Percentiles rank a stretch among this genome's conserved stretches.
These are phyloP conservation scores for Flueggea neowawraea DNA, from an alignment of 441 rosid genomes.

Conservation along the genomic window DNA sequence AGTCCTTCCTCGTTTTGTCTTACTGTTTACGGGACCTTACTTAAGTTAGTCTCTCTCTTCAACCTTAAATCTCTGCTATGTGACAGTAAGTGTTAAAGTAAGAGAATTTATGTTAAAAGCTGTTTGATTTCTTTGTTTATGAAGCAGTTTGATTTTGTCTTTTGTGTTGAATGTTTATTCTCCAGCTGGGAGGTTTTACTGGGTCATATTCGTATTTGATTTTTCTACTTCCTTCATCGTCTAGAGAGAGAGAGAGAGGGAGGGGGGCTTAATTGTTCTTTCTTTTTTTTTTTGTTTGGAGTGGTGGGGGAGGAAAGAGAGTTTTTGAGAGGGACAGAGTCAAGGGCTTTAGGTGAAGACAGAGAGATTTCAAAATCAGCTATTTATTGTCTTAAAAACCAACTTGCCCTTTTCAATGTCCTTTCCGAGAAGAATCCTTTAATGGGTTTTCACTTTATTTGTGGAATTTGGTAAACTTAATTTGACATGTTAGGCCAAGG, in stretches of 20 bases:
- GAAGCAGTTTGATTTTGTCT: too few relatives aligned
- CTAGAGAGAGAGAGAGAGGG: not conserved
- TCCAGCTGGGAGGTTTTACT: slow-evolving; percentile 24
- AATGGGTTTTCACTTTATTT: slow-evolving; percentile 26
- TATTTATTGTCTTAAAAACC: slow-evolving; percentile 22
- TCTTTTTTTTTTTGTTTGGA: too few relatives aligned
- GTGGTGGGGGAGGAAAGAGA: too few relatives aligned
- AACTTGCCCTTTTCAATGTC: slow-evolving; percentile 25
- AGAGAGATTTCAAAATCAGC: slow-evolving; percentile 14
- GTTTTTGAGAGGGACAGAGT: slow-evolving; percentile 21
- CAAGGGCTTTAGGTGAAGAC: slow-evolving; percentile 46
- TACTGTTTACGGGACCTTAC: too few relatives aligned
- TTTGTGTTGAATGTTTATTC: not conserved
- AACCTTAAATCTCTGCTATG: too few relatives aligned
- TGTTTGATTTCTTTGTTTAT: too few relatives aligned
- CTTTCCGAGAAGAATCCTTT: slow-evolving; percentile 40
- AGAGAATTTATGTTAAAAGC: too few relatives aligned
- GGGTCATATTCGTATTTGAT: slow-evolving; percentile 45
- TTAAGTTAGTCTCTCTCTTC: too few relatives aligned
- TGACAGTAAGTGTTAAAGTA: too few relatives aligned
- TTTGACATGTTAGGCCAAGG: slow-evolving; percentile 47
- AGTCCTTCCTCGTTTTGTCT: too few relatives aligned
- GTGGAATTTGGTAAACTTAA: slow-evolving; percentile 15
- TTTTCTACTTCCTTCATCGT: slow-evolving; percentile 31
- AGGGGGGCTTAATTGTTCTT: too few relatives aligned